Evolutionary conservation across 495 filamentous ascomycete species (phyloP).

Genomic region (Penicillium arizonense): DNA sequence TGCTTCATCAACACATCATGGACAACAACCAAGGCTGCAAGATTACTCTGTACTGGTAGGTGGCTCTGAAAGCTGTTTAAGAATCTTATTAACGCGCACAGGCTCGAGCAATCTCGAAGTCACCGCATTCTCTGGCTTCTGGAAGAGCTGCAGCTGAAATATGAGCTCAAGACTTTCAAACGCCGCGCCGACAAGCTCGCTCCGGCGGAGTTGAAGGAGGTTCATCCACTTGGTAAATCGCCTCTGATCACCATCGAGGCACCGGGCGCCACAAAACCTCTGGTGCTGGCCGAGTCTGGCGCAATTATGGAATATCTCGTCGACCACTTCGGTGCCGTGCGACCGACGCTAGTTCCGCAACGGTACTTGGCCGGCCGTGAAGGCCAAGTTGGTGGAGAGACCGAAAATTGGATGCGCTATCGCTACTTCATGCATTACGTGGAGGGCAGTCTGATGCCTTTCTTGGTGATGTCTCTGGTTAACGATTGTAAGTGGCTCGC

Average conservation of each 20-base stretch:
- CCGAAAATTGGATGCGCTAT: slow-evolving; percentile 72
- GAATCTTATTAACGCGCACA: slow-evolving; percentile 8
- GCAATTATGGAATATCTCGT: slow-evolving; percentile 77
- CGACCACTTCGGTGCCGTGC: slow-evolving; percentile 61
- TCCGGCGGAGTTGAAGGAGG: slow-evolving; percentile 65
- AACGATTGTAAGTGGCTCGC: slow-evolving; percentile 49
- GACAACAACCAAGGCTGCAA: slow-evolving; percentile 51
- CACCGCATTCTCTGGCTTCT: slow-evolving; percentile 89
- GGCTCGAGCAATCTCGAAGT: slow-evolving; percentile 56
- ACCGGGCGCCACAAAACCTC: slow-evolving; percentile 42
- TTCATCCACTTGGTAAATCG: slow-evolving; percentile 85
- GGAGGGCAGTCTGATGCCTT: slow-evolving; percentile 77
- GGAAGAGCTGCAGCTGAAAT: slow-evolving; percentile 76
- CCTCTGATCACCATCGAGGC: slow-evolving; percentile 66
- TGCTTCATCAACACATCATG: slow-evolving; percentile 15
- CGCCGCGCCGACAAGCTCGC: slow-evolving; percentile 61
- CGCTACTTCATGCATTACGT: slow-evolving; percentile 79
- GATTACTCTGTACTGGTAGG: slow-evolving; percentile 75
- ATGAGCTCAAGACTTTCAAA: slow-evolving; percentile 73
- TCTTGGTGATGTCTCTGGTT: slow-evolving; percentile 58
- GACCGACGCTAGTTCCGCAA: slow-evolving; percentile 57
- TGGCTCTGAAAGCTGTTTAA: not conserved
- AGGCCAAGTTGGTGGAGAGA: slow-evolving; percentile 63
- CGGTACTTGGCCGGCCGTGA: slow-evolving; percentile 52
- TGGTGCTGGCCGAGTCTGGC: slow-evolving; percentile 77